Base-by-base conservation (phyloP, 2,329 filamentous ascomycete genomes). In the Graphilbum ipis-grandicollis region DNA sequence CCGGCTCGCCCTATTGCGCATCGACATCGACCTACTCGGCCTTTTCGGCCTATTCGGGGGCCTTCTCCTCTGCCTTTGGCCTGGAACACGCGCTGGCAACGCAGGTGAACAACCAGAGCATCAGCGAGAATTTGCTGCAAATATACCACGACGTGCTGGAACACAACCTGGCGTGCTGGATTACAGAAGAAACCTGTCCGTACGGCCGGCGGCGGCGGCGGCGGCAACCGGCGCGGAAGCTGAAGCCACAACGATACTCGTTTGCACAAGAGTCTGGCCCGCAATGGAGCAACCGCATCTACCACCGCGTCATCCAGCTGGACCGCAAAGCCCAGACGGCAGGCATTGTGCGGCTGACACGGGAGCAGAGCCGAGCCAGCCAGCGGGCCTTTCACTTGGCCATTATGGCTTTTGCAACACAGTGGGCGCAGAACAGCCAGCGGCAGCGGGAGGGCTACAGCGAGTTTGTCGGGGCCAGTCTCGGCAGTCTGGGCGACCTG, bases 131-230 rank as follows among this genome's bases (percentile, higher is more conserved):
- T 13, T 50, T 68, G 15, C 49, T 68, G 35, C 56, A 56, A 32
- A 60, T 69, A 25, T 70, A 69, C 45, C 65, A 68, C 43, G 64
- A 69, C 42, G 66, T 63, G 22, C 54, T 68, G 43, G 65, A 69
- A 43, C 61, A 66, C 44, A 63, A 60, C 12, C 48, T 69, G 7
- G 62, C 63, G 2, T 69, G 66, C 45, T 70, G 66, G 66, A 44
- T 68, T 15, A 66, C 63, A 0, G 65, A 68, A 41, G 55, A 58
- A 33, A 68, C 63, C 3, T 70, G 66, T 37, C 66, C 66, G 1
- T 68, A 68, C 44, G 29, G 18, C n/a, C 4, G 29, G 15, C 29
- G n/a, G 6, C 29, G 29, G 13, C 14, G 29, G 29, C n/a, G 7
- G 5, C 29, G 14, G 17, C 34, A 33, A 8, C 31, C 19, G 31